A percentile compares a stretch with the other conserved stretches of the same genome.
These are phyloP conservation scores for Lodderomyces orthopsilosis DNA, from an alignment of 1,139 yeast species.

Conservation along the genomic window DNA sequence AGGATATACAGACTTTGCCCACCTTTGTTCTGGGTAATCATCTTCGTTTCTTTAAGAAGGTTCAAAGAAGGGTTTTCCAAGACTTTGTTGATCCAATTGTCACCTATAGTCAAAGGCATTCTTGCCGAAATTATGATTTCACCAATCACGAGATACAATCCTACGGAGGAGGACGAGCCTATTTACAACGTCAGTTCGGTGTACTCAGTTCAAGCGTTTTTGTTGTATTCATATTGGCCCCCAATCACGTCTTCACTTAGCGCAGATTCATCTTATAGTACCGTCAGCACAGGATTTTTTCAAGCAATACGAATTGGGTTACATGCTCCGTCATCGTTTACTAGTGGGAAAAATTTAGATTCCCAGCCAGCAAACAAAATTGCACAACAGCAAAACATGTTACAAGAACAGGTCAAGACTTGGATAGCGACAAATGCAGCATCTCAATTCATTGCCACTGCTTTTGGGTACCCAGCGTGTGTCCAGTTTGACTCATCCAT, in stretches of 20 bases:
- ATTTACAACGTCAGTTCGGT: slow-evolving; percentile 88
- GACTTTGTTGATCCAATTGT: slow-evolving; percentile 48
- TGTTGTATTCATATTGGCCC: slow-evolving; percentile 91
- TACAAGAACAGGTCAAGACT: slow-evolving; percentile 77
- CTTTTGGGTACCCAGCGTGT: slow-evolving; percentile 93
- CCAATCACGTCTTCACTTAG: slow-evolving; percentile 89
- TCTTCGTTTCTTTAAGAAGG: slow-evolving; percentile 76
- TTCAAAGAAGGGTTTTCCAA: slow-evolving; percentile 39
- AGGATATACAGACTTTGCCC: slow-evolving; percentile 76
- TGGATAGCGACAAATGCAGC: slow-evolving; percentile 94
- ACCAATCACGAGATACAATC: slow-evolving; percentile 82
- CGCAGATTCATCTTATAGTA: slow-evolving; percentile 95
- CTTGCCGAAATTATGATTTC: slow-evolving; percentile 85
- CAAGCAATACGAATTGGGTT: slow-evolving; percentile 90
- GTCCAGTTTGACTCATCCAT: slow-evolving; percentile 79
- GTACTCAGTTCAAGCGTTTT: slow-evolving; percentile 88
- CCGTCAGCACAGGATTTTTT: slow-evolving; percentile 86
- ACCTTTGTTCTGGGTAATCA: slow-evolving; percentile 88
- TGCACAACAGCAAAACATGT: slow-evolving; percentile 36
- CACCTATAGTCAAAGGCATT: slow-evolving; percentile 71
- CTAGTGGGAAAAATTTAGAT: slow-evolving; percentile 7
- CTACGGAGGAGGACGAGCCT: slow-evolving; percentile 73
- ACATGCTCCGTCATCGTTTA: slow-evolving; percentile 48
- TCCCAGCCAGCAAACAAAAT: background rate
- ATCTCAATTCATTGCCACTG: slow-evolving; percentile 84